A percentile compares a stretch with the other conserved stretches of the same genome.
phyloP scores from a whole-genome alignment of 352 stramenopile genomes.

The Pythium aphanidermatum region DNA sequence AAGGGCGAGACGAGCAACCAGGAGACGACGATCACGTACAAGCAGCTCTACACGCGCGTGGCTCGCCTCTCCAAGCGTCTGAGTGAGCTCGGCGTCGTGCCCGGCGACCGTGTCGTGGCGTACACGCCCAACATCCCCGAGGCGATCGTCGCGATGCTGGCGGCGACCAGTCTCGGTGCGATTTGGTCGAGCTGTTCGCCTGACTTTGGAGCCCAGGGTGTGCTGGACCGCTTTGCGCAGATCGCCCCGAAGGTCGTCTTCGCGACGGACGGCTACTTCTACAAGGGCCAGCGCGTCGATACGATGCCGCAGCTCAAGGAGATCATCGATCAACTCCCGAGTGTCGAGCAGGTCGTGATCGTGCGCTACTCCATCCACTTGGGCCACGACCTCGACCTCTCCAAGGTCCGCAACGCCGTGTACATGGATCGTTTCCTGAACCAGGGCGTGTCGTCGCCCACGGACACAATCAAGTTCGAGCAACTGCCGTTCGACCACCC shows the following conservation, averaged over 20 bases:
- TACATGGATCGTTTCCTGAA: constrained; percentile 55
- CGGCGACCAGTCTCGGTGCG: constrained; percentile 56
- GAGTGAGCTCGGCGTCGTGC: constrained; percentile 34
- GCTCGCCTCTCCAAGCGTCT: constrained; percentile 37
- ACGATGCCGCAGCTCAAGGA: constrained; percentile 50
- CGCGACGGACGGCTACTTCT: constrained; percentile 71
- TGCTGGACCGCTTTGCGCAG: constrained; percentile 79
- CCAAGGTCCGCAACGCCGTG: constrained; percentile 39
- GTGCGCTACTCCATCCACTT: constrained; percentile 53
- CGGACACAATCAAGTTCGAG: constrained; percentile 48
- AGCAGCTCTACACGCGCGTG: constrained; percentile 57
- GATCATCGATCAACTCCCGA: constrained; percentile 59
- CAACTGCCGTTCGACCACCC: constrained; percentile 82
- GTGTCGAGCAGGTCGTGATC: constrained; percentile 53
- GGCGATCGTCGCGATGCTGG: constrained; percentile 69
- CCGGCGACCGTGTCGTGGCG: constrained; percentile 56
- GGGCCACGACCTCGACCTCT: constrained; percentile 54
- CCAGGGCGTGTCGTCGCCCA: constrained; percentile 10
- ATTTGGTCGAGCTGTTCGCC: constrained; percentile 82
- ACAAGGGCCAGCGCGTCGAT: constrained; percentile 67
- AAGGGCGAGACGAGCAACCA: constrained; percentile 63
- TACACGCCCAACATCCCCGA: constrained; percentile 71
- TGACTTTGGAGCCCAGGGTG: constrained; percentile 79
- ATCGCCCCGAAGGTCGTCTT: constrained; percentile 77
- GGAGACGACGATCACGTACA: constrained; percentile 51